Base-by-base conservation (phyloP, 129 eudicot species). In the Tagetes erecta region DNA sequence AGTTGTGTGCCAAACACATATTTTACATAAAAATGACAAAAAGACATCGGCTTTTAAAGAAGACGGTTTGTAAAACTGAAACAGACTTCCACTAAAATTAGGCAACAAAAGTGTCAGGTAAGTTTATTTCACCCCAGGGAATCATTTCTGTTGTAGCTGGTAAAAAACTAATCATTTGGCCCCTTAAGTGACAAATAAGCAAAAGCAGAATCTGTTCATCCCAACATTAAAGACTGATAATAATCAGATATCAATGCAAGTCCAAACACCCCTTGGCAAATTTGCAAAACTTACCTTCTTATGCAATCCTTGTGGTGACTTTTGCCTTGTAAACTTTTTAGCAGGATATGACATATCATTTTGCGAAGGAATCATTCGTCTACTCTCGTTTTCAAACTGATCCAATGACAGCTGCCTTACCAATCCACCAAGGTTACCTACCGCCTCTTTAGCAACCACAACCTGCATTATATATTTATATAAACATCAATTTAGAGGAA, bases 301-400 rank as follows among this genome's bases (percentile, higher is more conserved):
- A 80, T 90, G 97, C 86, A 94, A 81, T 74, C 99, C 99, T 84
- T 94, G 93, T 69, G 97, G 99, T 77, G 97, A 94, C 80, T 74
- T 88, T 78, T 88, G 99, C 84, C 96, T 85, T 2, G 80, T 49
- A 80, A 88, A 80, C 76, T 80, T 88, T 82, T 86, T 94, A 2
- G 90, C 80, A 76, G 93, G 83, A 71, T 82, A 53, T 33, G 97
- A 70, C 64, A 80, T 69, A 81, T 94, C 99, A 83, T 75, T 90
- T 27, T 88, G 87, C 67, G 83, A 10, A 37, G 99, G 97, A 49
- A 86, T 75, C 93, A 94, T 94, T 79, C 99, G 83, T 73, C 99
- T 90, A 58, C 97, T 91, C 83, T 94, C 99, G 67, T 94, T 90
- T 84, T 94, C 99, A 83, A 94, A 94, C 75, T 94, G 99, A 72